phyloP scores from a whole-genome alignment of 1,284 basidiomycete genomes.

The Sphaerobolus stellatus region DNA sequence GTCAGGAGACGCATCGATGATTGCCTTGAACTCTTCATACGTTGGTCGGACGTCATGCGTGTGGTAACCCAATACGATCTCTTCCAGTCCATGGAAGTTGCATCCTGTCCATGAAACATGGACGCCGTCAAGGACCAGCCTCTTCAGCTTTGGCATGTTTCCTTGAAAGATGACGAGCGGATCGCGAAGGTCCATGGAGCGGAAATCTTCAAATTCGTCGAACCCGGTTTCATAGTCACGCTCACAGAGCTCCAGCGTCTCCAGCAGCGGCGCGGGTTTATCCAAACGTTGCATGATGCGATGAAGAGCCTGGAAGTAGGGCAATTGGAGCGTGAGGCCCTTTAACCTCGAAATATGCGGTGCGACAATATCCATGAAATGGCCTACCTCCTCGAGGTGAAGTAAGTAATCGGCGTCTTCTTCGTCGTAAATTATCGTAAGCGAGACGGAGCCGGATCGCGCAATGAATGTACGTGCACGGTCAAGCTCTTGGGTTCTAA shows the following conservation, averaged over 20 bases:
- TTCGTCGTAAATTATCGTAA: constrained; percentile 1
- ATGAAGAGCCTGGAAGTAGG: neutral
- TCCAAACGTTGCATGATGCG: constrained; percentile 1
- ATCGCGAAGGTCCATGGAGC: neutral
- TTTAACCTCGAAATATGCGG: constrained; percentile 6
- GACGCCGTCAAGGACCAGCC: constrained; percentile 1
- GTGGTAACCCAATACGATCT: constrained; percentile 8
- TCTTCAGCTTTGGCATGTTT: constrained; percentile 3
- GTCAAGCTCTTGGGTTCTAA: constrained; percentile 1
- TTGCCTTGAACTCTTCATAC: constrained; percentile 4
- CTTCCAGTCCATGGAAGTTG: neutral
- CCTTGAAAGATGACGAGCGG: constrained; percentile 9
- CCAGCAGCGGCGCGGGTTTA: constrained; percentile 7
- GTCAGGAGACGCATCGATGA: constrained; percentile 6
- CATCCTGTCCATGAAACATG: constrained; percentile 10
- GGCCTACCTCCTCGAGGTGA: neutral
- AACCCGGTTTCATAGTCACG: constrained; percentile 5
- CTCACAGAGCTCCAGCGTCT: constrained; percentile 8
- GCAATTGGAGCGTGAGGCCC: constrained; percentile 2
- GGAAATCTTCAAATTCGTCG: neutral
- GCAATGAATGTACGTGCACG: constrained; percentile 1
- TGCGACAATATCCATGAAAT: neutral
- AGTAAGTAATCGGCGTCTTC: neutral
- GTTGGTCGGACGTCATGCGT: constrained; percentile 8
- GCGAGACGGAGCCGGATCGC: constrained; percentile 1